Base-by-base conservation (phyloP, 192 early-diverging fungal genomes). In the Coemansia pectinata region DNA sequence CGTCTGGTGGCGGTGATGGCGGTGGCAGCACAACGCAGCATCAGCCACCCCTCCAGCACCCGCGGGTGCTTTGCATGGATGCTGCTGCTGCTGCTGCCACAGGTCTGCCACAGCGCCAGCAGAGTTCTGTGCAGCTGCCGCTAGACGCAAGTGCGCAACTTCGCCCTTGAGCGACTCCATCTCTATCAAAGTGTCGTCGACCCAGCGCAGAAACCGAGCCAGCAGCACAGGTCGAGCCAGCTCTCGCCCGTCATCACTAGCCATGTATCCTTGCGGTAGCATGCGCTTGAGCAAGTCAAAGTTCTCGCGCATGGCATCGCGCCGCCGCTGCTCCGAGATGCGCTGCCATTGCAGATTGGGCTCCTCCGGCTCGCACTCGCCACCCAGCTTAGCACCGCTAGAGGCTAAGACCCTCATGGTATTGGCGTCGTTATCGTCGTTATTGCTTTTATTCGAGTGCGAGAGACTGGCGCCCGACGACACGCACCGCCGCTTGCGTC, bases 271-370 rank as follows among this genome's bases (percentile, higher is more conserved):
- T 29, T 73, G 78, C n/a, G 81, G 81, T 17, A 84, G 73, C 81
- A 84, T 84, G 64, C 81, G 77, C 39, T 84, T 84, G 58, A 84
- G 81, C 52, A 84, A 63, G 17, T 84, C 81, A 70, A 84, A 84
- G 70, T 78, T 84, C 57, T 84, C 81, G 5, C 81, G 81, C 81
- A 84, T 84, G 19, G 81, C 81, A 39, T 84, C 81, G 5, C 81
- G 62, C 1, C 81, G 73, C 12, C 81, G 67, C 53, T 84, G 81
- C 65, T 84, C 81, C 10, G 81, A 84, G 39, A 84, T 76, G 0
- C 81, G 77, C 65, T 84, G 81, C 81, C 81, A 79, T 50, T 84
- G 81, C 48, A 78, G 59, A 19, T 63, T 73, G 40, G 61, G 69
- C 45, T 75, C 59, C 23, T 55, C 62, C 14, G 62, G 57, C 8